Evolutionary conservation across 495 filamentous ascomycete genomes (phyloP), one percentile per base, ranked within the genome.

Genomic region (Ramalina intermedia): DNA sequence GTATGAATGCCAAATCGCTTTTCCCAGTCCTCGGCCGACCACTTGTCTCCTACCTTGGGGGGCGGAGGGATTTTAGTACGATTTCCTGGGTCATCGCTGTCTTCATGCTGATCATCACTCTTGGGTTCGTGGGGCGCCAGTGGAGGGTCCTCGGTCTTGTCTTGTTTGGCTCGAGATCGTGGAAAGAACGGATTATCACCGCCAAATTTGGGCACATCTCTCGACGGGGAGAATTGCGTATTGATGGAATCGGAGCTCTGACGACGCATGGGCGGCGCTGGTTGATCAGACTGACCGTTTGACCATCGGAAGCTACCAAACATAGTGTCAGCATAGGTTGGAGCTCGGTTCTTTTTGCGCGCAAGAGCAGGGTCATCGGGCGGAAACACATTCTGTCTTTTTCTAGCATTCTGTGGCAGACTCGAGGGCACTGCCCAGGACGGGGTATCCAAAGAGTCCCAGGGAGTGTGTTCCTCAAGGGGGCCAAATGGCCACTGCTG

Each of bases 181-280:
- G 24, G 44, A 13, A 35, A 35, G 33, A 47, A 47, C 8, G 44
- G 44, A 7, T 37, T 37, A 7, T 44, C 20, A 14, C 26, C 26
- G n/a, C 44, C 44, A 56, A 83, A 74, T 49, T 69, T 76, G 20
- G 69, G 73, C 37, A 68, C 62, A 77, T 77, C 82, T 29, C 78
- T 72, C 21, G 69, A 65, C 0, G 79, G 71, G 11, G 74, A 76
- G 58, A 84, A 85, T 42, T 73, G 79, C 27, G 81, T 87, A 56
- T 85, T 85, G 62, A 95, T 81, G 52, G 80, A 79, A 55, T 87
- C 84, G 29, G 79, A 70, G 58, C 80, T 87, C 42, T 69, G 73
- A 45, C 74, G 77, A 43, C 67, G 59, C 46, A 74, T 69, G 14
- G 68, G 59, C 41, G 61, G 49, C 13, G 64, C 61, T 17, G 58